phyloP scores from a whole-genome alignment of 176 grass and related monocot species.

The Paspalum vaginatum region DNA sequence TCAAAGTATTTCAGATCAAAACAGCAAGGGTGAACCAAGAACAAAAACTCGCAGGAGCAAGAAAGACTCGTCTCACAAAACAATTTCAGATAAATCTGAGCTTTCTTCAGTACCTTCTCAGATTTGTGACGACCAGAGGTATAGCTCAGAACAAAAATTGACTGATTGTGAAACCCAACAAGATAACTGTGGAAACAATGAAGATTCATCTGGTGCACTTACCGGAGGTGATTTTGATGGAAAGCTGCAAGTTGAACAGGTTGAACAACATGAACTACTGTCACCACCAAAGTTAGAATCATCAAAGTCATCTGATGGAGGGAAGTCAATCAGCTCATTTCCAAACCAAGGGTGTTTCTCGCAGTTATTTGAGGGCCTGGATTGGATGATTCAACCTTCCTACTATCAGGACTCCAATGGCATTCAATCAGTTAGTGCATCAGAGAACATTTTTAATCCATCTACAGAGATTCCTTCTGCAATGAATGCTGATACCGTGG shows the following conservation, averaged over 20 bases:
- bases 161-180: slow-evolving; percentile 18
- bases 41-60: slow-evolving; percentile 49
- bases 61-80: slow-evolving; percentile 48
- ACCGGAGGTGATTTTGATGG: slow-evolving; percentile 37
- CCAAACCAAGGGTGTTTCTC: slow-evolving; percentile 54
- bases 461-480: slow-evolving; percentile 61
- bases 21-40: slow-evolving; percentile 48
- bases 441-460: slow-evolving; percentile 59
- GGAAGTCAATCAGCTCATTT: slow-evolving; percentile 46
- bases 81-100: slow-evolving; percentile 54
- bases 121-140: slow-evolving; percentile 40
- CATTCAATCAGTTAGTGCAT: slow-evolving; percentile 44
- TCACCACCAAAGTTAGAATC: slow-evolving; percentile 49
- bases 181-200: slow-evolving; percentile 36
- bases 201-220: slow-evolving; percentile 50
- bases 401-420: slow-evolving; percentile 61
- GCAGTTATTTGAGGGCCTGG: slow-evolving; percentile 57
- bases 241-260: slow-evolving; percentile 35
- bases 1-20: slow-evolving; percentile 55
- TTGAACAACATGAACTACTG: slow-evolving; percentile 41
- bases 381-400: slow-evolving; percentile 79
- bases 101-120: slow-evolving; percentile 48
- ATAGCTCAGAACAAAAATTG: slow-evolving; percentile 29
- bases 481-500: slow-evolving; percentile 58
- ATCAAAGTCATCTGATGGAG: slow-evolving; percentile 56